Percentiles rank a stretch among this genome's conserved stretches.
These are phyloP conservation scores for Boletus sp. DNA, from an alignment of 768 basidiomycete species.

Conservation along the genomic window DNA sequence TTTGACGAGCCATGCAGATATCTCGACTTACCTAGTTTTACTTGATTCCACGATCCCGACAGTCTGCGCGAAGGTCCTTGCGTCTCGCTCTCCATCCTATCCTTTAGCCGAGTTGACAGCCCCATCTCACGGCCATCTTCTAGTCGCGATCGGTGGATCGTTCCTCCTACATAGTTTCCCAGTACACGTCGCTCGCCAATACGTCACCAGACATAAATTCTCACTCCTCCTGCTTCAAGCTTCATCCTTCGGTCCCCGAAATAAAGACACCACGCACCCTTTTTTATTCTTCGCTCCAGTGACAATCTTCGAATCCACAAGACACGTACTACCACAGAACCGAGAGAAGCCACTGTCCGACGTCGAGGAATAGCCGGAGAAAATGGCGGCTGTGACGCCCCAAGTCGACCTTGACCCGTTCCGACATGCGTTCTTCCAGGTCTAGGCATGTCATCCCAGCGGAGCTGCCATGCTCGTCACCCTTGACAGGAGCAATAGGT, in stretches of 20 bases:
- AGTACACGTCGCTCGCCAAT: not conserved
- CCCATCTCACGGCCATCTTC: not conserved
- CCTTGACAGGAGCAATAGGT: too few species aligned
- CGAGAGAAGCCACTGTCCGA: not conserved
- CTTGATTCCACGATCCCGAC: not conserved
- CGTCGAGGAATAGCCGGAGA: not conserved
- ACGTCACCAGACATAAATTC: not conserved
- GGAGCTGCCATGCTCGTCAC: not conserved
- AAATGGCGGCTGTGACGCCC: not conserved
- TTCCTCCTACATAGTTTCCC: not conserved
- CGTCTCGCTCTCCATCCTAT: too few species aligned
- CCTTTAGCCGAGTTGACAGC: not conserved
- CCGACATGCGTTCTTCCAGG: not conserved
- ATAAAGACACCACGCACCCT: not conserved
- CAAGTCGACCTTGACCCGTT: not conserved
- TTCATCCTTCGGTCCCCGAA: not conserved
- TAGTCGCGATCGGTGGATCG: not conserved
- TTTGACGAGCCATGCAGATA: not conserved
- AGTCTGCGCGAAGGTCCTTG: not conserved
- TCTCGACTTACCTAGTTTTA: not conserved
- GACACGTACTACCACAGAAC: not conserved
- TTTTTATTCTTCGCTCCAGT: not conserved
- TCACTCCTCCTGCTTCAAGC: too few species aligned
- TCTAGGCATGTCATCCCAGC: not conserved
- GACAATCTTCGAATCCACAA: not conserved